A percentile compares a stretch with the other conserved stretches of the same genome.
These are phyloP conservation scores for Aspergillus ostianus DNA, from an alignment of 495 filamentous ascomycete species.

Conservation along the genomic window DNA sequence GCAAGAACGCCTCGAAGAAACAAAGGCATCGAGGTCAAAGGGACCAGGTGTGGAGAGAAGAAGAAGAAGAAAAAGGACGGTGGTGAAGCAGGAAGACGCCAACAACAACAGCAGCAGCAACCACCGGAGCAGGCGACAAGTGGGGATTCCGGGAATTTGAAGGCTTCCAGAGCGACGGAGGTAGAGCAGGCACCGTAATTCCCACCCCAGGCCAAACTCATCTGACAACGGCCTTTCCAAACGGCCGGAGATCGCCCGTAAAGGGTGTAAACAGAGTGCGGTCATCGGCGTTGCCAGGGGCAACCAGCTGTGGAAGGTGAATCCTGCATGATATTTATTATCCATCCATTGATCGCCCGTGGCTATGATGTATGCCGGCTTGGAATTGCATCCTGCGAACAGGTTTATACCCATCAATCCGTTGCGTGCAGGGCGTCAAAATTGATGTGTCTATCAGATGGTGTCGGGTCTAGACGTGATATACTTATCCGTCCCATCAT, in stretches of 20 bases:
- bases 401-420: background rate
- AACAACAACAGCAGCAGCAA: conserved; percentile 12
- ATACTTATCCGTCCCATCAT: background rate
- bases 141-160: conserved; percentile 35
- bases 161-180: conserved; percentile 25
- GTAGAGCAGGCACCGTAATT: conserved; percentile 30
- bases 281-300: conserved; percentile 38
- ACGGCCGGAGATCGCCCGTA: conserved; percentile 26
- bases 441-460: background rate
- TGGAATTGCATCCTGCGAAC: background rate
- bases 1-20: conserved; percentile 23
- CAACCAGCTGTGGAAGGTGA: conserved; percentile 24
- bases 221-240: conserved; percentile 29
- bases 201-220: conserved; percentile 19
- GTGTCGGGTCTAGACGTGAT: background rate
- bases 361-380: no score
- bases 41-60: conserved; percentile 12
- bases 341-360: conserved; percentile 1
- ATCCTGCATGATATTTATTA: background rate
- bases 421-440: background rate
- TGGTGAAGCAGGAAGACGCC: conserved; percentile 8
- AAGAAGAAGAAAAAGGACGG: conserved; percentile 8
- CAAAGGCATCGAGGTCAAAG: conserved; percentile 23
- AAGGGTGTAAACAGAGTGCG: conserved; percentile 42
- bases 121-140: conserved; percentile 14